Evolutionary conservation across 176 grass and related monocot genomes (phyloP), one percentile per base, ranked within the genome.

Genomic region (Juncus effusus): DNA sequence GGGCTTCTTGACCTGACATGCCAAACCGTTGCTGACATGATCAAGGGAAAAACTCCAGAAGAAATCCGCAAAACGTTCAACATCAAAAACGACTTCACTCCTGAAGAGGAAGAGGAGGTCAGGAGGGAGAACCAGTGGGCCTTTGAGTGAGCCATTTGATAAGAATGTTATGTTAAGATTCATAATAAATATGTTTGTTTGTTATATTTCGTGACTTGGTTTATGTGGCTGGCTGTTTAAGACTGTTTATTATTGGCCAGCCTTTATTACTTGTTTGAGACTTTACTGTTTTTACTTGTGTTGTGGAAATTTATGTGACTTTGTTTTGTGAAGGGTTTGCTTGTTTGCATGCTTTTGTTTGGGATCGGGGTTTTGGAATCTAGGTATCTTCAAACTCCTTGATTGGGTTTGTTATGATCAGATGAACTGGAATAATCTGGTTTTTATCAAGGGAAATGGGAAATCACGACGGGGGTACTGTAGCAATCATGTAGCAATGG

Each of bases 91-190:
- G 36, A 59, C 57, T 72, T 55, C 61, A 83, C 64, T 0, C 61
- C 45, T 7, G 65, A 69, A 39, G 56, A 83, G 37, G 65, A 63
- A 60, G 63, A 79, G 65, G 51, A 76, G 56, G 45, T 62, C 16
- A 45, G 73, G 10, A 47, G 37, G 68, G 70, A 78, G 76, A 74
- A 74, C 62, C 51, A 64, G 45, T 80, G 78, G 78, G 78, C 69
- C 16, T 80, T 80, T 2, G 61, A 80, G 15, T 80, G 52, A 74
- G n/a, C 13, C 3, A 63, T 54, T 54, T 54, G 36, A 40, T 65
- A 52, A 75, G 6, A 36, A 51, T 42, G 10, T 64, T 56, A 28
- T 51, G 19, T 55, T 75, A 50, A 7, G 44, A 75, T n/a, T n/a
- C n/a, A n/a, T n/a, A 75, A 28, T 28, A 28, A 28, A 28, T 28